A percentile compares a stretch with the other conserved stretches of the same genome.
phyloP scores from a whole-genome alignment of 1,284 basidiomycete genomes.

The Apiotrichum laibachii region DNA sequence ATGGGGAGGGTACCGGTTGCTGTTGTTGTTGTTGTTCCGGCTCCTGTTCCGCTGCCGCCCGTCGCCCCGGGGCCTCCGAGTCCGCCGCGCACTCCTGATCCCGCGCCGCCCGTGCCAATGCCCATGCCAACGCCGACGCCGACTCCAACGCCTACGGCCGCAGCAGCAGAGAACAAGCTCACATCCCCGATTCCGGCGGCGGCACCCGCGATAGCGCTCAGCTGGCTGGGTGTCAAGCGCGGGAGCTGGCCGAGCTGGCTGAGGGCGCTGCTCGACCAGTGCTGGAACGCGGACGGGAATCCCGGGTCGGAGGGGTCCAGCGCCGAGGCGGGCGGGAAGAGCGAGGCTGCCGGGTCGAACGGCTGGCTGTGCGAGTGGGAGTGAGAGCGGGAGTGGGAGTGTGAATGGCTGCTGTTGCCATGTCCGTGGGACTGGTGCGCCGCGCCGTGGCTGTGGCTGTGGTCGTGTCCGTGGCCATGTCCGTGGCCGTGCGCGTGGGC shows the following conservation, averaged over 20 bases:
- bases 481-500: background rate
- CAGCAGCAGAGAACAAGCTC: slow-evolving; percentile 22
- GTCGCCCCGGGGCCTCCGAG: background rate
- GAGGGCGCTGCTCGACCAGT: slow-evolving; percentile 42
- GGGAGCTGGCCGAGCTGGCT: slow-evolving; percentile 38
- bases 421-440: background rate
- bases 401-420: background rate
- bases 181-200: slow-evolving; percentile 41
- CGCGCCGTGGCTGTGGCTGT: background rate
- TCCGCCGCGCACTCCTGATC: background rate
- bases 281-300: slow-evolving; percentile 37
- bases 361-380: slow-evolving; percentile 5
- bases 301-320: slow-evolving; percentile 30
- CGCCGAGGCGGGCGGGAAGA: slow-evolving; percentile 17
- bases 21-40: slow-evolving; percentile 7
- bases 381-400: background rate
- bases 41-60: background rate
- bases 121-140: slow-evolving; percentile 2
- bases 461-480: background rate
- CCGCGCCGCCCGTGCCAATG: background rate
- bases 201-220: slow-evolving; percentile 41
- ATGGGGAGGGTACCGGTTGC: slow-evolving; percentile 26
- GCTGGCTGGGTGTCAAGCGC: slow-evolving; percentile 40
- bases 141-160: background rate
- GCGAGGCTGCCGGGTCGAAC: slow-evolving; percentile 18